Conservation (phyloP, 768 basidiomycete genomes). For the Filobasidium floriforme region DNA sequence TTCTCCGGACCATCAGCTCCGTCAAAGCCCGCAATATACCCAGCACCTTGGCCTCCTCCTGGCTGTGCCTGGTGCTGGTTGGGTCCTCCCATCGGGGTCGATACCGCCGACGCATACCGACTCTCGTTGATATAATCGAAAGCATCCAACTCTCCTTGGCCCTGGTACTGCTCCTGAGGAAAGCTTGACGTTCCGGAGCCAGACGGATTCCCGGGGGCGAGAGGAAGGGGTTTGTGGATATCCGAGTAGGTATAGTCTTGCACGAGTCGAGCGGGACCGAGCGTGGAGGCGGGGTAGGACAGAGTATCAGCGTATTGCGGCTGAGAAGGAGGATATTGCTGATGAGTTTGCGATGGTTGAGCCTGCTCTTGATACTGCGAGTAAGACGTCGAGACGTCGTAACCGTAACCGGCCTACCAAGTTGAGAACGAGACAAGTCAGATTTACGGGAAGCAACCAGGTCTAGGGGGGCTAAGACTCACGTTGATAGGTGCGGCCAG, state of each 20-base stretch:
- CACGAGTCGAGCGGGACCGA: background rate
- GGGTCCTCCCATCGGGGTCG: slow-evolving; percentile 4
- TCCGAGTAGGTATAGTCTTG: background rate
- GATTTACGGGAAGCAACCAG: background rate
- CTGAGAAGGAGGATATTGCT: background rate
- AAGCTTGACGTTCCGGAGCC: background rate
- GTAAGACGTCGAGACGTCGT: background rate
- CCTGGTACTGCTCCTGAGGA: background rate
- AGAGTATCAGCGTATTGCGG: background rate
- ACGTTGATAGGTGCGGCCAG: background rate
- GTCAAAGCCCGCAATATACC: too few species aligned
- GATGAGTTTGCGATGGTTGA: background rate
- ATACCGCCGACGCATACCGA: background rate
- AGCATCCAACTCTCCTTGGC: background rate
- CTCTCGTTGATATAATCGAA: slow-evolving; percentile 10
- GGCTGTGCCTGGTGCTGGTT: background rate
- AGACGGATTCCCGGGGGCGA: background rate
- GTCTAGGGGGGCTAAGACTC: background rate
- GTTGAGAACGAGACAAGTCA: background rate
- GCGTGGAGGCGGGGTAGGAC: background rate
- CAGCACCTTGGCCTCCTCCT: too few species aligned
- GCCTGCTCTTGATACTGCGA: background rate
- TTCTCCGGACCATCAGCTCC: too few species aligned
- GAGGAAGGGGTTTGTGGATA: background rate
- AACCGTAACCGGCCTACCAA: background rate